These are phyloP conservation scores for Torulaspora pretoriensis DNA, from an alignment of 1,139 yeast genomes.

Conservation along the genomic window DNA sequence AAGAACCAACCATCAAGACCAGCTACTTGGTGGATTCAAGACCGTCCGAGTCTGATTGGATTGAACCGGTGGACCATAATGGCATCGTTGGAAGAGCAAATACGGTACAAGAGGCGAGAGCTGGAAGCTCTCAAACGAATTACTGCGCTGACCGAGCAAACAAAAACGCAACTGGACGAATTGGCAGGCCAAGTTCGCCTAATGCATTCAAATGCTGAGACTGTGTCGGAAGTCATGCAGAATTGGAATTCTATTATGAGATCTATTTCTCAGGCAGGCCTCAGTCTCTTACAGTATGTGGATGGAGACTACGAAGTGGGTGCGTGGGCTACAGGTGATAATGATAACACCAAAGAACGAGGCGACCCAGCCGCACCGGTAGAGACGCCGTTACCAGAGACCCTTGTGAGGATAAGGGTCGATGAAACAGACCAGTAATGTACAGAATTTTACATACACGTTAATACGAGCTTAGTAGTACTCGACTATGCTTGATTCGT, in stretches of 20 bases:
- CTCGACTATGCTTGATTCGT: conserved; percentile 35
- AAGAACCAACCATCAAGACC: not conserved
- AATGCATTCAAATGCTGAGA: conserved; percentile 29
- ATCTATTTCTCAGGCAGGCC: conserved; percentile 34
- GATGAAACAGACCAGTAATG: conserved; percentile 28
- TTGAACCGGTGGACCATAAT: not conserved
- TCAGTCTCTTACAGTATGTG: conserved; percentile 32
- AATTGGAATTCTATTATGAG: conserved; percentile 34
- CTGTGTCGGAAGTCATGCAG: conserved; percentile 28
- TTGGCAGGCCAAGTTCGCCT: conserved; percentile 28
- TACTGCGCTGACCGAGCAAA: conserved; percentile 27
- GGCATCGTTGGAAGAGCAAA: conserved; percentile 16
- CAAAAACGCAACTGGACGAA: conserved; percentile 29
- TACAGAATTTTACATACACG: conserved; percentile 13
- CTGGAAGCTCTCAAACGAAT: conserved; percentile 29
- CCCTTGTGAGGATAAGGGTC: conserved; percentile 62
- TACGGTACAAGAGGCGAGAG: conserved; percentile 26
- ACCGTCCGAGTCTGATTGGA: not conserved
- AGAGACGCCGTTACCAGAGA: conserved; percentile 56
- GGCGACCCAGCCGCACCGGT: conserved; percentile 16
- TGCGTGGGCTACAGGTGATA: conserved; percentile 20
- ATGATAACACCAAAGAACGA: conserved; percentile 29
- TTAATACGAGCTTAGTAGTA: conserved; percentile 8
- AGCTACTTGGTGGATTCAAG: not conserved
- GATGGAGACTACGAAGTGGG: conserved; percentile 35